Conservation (phyloP, 352 stramenopile genomes). For the Albugo candida region DNA sequence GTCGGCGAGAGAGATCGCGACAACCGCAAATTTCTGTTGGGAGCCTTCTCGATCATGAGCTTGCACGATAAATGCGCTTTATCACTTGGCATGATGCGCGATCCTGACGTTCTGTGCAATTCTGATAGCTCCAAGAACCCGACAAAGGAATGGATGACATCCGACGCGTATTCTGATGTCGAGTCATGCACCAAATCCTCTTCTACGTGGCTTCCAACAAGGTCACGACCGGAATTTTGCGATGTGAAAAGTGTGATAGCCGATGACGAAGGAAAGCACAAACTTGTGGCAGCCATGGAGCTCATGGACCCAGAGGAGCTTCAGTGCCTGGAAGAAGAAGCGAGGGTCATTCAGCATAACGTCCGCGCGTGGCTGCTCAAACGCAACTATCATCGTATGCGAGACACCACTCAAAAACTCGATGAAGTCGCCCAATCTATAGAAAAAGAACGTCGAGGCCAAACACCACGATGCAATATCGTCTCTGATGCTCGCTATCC, state of each 20-base stretch:
- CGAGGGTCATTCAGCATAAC: slow-evolving; percentile 70
- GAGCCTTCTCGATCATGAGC: slow-evolving; percentile 77
- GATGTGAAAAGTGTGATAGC: slow-evolving; percentile 73
- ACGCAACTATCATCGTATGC: slow-evolving; percentile 77
- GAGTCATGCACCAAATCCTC: background rate
- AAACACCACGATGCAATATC: background rate
- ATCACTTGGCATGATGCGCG: slow-evolving; percentile 59
- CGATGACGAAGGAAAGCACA: slow-evolving; percentile 52
- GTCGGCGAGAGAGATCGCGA: slow-evolving; percentile 54
- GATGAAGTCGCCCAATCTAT: slow-evolving; percentile 31
- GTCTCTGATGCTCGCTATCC: background rate
- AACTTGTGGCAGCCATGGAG: slow-evolving; percentile 65
- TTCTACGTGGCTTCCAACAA: background rate
- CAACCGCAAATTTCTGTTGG: slow-evolving; percentile 66
- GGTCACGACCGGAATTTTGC: slow-evolving; percentile 11
- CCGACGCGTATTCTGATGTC: slow-evolving; percentile 17
- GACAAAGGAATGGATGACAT: slow-evolving; percentile 20
- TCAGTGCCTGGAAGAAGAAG: slow-evolving; percentile 72
- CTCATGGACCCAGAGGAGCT: slow-evolving; percentile 73
- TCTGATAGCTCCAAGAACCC: background rate
- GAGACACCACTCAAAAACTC: slow-evolving; percentile 65
- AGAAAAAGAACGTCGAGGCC: slow-evolving; percentile 6
- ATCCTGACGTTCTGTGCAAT: slow-evolving; percentile 7
- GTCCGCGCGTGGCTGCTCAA: slow-evolving; percentile 74
- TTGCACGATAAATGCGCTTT: slow-evolving; percentile 74